Evolutionary conservation across 306 rosid species (phyloP).

Genomic region (Prosopis cineraria): DNA sequence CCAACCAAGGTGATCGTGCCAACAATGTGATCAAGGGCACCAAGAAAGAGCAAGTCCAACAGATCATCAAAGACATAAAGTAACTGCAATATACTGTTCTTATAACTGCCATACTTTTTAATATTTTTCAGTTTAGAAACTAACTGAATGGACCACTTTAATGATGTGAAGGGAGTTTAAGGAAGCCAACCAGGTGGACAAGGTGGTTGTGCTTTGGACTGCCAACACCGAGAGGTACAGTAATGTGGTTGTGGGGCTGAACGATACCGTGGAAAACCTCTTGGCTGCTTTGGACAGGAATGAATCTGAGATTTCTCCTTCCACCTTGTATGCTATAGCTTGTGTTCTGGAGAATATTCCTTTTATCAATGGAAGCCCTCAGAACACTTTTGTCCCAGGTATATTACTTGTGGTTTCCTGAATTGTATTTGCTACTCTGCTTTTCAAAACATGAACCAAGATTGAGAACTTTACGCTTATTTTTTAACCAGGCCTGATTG

Average conservation of each 20-base stretch:
- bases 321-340: constrained; percentile 86
- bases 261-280: constrained; percentile 81
- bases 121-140: constrained; percentile 4
- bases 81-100: constrained; percentile 25
- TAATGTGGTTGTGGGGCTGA: constrained; percentile 78
- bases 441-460: not conserved
- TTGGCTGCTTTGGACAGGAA: constrained; percentile 78
- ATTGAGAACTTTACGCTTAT: constrained; percentile 13
- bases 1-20: constrained; percentile 90
- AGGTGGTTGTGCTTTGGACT: constrained; percentile 96
- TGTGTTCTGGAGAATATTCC: constrained; percentile 84
- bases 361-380: constrained; percentile 98
- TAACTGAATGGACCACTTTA: not conserved
- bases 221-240: constrained; percentile 99
- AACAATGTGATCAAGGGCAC: constrained; percentile 88
- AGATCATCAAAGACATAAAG: constrained; percentile 81
- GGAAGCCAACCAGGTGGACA: constrained; percentile 80
- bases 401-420: not conserved
- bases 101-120: not conserved
- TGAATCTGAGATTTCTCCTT: constrained; percentile 96
- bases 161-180: constrained; percentile 76
- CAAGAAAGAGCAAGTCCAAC: constrained; percentile 80
- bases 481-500: constrained; percentile 66
- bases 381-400: constrained; percentile 99
- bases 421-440: not conserved